Evolutionary conservation across 495 filamentous ascomycete genomes (phyloP).

Genomic region (Hypoxylon rickii): DNA sequence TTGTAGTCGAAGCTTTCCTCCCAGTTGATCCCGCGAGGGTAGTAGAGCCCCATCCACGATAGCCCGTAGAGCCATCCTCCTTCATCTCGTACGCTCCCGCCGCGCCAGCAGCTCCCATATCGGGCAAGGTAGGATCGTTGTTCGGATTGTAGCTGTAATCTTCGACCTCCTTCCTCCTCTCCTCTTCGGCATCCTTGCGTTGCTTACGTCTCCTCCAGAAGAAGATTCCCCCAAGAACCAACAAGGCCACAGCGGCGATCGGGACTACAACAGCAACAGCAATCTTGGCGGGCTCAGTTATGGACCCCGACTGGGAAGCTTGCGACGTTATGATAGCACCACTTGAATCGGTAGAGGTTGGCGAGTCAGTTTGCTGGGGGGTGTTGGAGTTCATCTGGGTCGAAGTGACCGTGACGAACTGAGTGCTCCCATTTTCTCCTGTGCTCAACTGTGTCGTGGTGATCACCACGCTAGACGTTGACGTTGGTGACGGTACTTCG

Average conservation of each 20-base stretch:
- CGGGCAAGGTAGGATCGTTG: constrained; percentile 81
- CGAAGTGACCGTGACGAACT: constrained; percentile 32
- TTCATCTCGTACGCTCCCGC: constrained; percentile 67
- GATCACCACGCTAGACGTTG: constrained; percentile 24
- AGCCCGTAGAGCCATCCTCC: constrained; percentile 72
- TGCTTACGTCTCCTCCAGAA: constrained; percentile 87
- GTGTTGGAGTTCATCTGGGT: constrained; percentile 22
- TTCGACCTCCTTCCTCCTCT: constrained; percentile 90
- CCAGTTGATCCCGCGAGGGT: constrained; percentile 68
- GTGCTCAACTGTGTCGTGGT: constrained; percentile 35
- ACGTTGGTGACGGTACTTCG: constrained; percentile 14
- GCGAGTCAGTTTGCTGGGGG: constrained; percentile 15
- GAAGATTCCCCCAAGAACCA: constrained; percentile 76
- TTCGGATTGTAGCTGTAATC: constrained; percentile 97
- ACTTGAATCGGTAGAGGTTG: constrained; percentile 34
- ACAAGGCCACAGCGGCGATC: constrained; percentile 82
- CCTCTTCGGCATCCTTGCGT: constrained; percentile 81
- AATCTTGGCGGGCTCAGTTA: constrained; percentile 69
- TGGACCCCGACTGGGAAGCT: constrained; percentile 42
- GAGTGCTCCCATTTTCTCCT: constrained; percentile 22
- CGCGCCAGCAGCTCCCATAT: constrained; percentile 53
- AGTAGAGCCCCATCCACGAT: constrained; percentile 94
- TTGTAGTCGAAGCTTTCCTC: constrained; percentile 83
- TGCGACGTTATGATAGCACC: constrained; percentile 40
- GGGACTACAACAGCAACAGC: constrained; percentile 94